Conservation (phyloP, 257 asterid genomes). For the Datura wrightii region DNA sequence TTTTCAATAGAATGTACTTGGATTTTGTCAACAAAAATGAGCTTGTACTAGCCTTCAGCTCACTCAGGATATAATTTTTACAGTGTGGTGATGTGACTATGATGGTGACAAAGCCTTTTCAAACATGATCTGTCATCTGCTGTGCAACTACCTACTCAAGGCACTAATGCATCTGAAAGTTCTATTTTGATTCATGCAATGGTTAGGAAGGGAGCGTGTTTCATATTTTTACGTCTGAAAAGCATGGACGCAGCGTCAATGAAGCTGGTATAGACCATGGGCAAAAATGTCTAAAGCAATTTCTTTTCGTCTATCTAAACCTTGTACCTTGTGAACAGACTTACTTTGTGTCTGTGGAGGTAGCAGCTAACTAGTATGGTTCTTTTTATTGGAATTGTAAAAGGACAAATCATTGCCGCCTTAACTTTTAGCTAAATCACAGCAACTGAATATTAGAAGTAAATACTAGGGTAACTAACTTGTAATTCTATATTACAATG, state of each 20-base stretch:
- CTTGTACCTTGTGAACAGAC: not conserved
- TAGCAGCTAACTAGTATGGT: not conserved
- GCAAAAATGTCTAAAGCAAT: not conserved
- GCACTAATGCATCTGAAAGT: not conserved
- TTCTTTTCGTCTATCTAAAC: not conserved
- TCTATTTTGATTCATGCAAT: not conserved
- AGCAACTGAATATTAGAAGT: not conserved
- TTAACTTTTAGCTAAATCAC: not conserved
- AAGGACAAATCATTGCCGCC: not conserved
- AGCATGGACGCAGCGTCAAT: not conserved
- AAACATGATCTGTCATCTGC: not conserved
- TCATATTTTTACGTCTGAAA: not conserved
- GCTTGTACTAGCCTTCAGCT: slow-evolving; percentile 31
- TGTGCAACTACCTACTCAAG: not conserved
- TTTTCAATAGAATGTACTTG: slow-evolving; percentile 28
- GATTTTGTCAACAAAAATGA: slow-evolving; percentile 26
- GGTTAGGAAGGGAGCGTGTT: not conserved
- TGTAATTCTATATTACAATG: not conserved
- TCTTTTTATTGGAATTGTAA: not conserved
- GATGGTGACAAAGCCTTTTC: not conserved
- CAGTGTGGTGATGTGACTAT: slow-evolving; percentile 23
- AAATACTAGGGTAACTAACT: not conserved
- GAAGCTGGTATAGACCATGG: not conserved
- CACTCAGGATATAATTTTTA: slow-evolving; percentile 26
- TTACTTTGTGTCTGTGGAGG: not conserved